A percentile compares a stretch with the other conserved stretches of the same genome.
Conservation (phyloP, 2,329 filamentous ascomycete genomes). For the Thelonectria rubi region DNA sequence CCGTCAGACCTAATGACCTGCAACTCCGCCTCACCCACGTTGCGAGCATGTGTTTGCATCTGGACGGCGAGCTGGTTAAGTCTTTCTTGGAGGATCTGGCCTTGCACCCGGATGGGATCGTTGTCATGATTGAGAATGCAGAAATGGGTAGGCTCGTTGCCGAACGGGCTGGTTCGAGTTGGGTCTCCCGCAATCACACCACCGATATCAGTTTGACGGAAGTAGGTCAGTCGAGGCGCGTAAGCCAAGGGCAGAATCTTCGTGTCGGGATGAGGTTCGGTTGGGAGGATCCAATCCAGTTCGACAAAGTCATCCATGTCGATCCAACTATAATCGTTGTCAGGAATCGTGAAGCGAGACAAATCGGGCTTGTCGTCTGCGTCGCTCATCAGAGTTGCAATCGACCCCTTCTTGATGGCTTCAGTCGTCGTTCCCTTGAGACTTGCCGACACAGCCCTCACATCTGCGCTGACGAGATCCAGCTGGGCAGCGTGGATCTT, state of each 20-base stretch:
- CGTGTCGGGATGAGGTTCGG: constrained; percentile 89
- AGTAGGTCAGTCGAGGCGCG: constrained; percentile 95
- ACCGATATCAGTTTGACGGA: constrained; percentile 93
- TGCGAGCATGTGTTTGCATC: constrained; percentile 76
- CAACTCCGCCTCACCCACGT: constrained; percentile 80
- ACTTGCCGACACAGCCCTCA: constrained; percentile 90
- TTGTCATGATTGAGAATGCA: constrained; percentile 94
- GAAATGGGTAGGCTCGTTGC: constrained; percentile 90
- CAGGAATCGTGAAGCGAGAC: constrained; percentile 92
- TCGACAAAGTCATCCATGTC: constrained; percentile 99
- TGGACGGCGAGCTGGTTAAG: constrained; percentile 82
- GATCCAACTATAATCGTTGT: constrained; percentile 95
- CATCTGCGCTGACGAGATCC: constrained; percentile 89
- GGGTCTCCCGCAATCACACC: constrained; percentile 82
- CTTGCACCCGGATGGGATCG: constrained; percentile 89
- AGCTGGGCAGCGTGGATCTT: constrained; percentile 95
- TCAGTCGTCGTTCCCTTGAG: constrained; percentile 83
- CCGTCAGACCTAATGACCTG: constrained; percentile 63
- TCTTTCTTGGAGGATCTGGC: constrained; percentile 82
- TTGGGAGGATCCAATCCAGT: constrained; percentile 92
- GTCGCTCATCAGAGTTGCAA: constrained; percentile 61
- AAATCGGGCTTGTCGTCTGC: constrained; percentile 73
- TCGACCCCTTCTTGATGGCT: constrained; percentile 71
- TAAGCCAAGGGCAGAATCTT: constrained; percentile 93
- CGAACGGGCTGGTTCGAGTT: constrained; percentile 87